phyloP scores from a whole-genome alignment of 495 filamentous ascomycete species.

The Penicillium roqueforti region DNA sequence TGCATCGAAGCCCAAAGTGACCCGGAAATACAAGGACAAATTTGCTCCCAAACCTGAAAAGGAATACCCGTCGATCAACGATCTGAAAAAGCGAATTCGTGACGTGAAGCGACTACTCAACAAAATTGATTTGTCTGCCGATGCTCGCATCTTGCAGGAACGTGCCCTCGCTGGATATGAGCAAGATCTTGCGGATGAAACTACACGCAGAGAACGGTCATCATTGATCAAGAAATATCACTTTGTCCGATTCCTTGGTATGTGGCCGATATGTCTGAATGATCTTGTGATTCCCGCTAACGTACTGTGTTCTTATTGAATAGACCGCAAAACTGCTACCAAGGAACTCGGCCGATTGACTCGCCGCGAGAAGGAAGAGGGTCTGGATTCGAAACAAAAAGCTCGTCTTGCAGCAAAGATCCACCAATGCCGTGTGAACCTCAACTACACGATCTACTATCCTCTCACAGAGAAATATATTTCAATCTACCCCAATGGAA shows the following conservation, averaged over 20 bases:
- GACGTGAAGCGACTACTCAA: conserved; percentile 57
- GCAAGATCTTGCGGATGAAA: conserved; percentile 63
- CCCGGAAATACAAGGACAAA: conserved; percentile 24
- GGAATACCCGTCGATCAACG: conserved; percentile 46
- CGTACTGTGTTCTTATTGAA: neutral
- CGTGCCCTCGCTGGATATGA: conserved; percentile 73
- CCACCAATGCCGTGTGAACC: conserved; percentile 68
- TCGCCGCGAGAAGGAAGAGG: conserved; percentile 44
- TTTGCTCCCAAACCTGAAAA: conserved; percentile 24
- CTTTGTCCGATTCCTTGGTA: conserved; percentile 87
- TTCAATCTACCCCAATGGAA: conserved; percentile 60
- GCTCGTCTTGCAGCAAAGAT: conserved; percentile 53
- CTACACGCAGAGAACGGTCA: conserved; percentile 57
- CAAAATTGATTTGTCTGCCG: conserved; percentile 62
- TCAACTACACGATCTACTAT: conserved; percentile 82
- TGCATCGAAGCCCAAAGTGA: conserved; percentile 16
- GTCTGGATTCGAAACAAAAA: conserved; percentile 44
- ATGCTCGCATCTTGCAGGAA: conserved; percentile 71
- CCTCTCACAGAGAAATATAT: conserved; percentile 77
- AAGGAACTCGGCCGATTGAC: conserved; percentile 60
- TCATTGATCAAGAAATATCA: conserved; percentile 85
- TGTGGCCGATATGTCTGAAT: conserved; percentile 7
- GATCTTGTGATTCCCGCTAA: conserved; percentile 3
- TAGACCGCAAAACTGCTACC: conserved; percentile 82
- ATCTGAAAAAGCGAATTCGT: conserved; percentile 50